Percentiles rank a stretch among this genome's conserved stretches.
Evolutionary conservation across 352 stramenopile species (phyloP).

Genomic region (Globisporangium nodosum): DNA sequence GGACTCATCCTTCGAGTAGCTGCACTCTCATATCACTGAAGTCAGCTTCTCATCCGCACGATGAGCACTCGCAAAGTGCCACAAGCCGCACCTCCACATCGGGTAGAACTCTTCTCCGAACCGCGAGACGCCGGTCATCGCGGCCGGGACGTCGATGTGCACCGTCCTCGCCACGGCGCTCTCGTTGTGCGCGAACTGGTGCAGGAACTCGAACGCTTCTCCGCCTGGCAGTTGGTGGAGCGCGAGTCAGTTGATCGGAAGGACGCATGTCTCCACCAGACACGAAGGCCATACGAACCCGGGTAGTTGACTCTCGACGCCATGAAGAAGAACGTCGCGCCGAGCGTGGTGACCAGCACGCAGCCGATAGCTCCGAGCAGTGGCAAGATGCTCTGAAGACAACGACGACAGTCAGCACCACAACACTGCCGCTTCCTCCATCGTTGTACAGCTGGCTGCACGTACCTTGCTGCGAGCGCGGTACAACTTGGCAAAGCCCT

Average conservation of each 20-base stretch:
- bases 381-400: conserved; percentile 32
- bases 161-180: conserved; percentile 36
- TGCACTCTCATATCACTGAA: conserved; percentile 10
- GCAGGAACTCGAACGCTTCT: conserved; percentile 54
- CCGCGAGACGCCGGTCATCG: conserved; percentile 93
- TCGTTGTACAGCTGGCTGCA: not conserved
- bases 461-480: conserved; percentile 49
- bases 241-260: not conserved
- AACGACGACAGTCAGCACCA: not conserved
- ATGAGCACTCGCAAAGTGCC: not conserved
- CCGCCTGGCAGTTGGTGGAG: conserved; percentile 33
- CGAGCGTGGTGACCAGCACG: conserved; percentile 39
- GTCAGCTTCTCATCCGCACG: not conserved
- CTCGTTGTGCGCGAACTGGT: conserved; percentile 34
- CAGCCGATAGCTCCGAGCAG: conserved; percentile 47
- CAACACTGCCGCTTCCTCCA: not conserved
- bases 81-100: conserved; percentile 48
- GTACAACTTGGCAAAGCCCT: conserved; percentile 73
- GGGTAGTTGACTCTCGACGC: conserved; percentile 92
- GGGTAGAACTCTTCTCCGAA: conserved; percentile 75
- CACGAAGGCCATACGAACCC: conserved; percentile 29
- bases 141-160: conserved; percentile 91
- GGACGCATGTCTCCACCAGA: not conserved
- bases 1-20: conserved; percentile 77
- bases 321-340: conserved; percentile 49